phyloP scores from a whole-genome alignment of 2,329 filamentous ascomycete species.

The Colletotrichum lupini region DNA sequence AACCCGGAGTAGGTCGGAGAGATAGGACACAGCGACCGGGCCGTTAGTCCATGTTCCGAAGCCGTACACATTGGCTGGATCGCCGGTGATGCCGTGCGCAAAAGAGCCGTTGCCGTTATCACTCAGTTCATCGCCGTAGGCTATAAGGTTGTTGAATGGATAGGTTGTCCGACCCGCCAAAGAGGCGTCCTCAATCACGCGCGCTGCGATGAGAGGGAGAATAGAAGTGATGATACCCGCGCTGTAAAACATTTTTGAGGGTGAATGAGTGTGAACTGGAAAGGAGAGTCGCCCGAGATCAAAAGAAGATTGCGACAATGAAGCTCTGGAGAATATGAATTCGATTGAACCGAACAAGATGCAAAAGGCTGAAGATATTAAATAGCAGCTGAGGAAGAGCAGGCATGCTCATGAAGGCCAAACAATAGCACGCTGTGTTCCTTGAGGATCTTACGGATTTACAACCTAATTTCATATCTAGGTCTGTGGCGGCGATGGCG shows the following conservation, averaged over 20 bases:
- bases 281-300: background rate
- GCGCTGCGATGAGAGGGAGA: background rate
- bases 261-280: background rate
- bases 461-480: background rate
- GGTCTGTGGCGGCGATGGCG: background rate
- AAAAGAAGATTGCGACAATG: background rate
- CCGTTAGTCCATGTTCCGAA: conserved; percentile 20
- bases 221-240: background rate
- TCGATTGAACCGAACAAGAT: background rate
- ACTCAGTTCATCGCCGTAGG: background rate
- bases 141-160: background rate
- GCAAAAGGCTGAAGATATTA: background rate
- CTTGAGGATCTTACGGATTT: background rate
- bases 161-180: background rate
- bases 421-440: background rate
- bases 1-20: conserved; percentile 11
- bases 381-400: background rate
- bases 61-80: conserved; percentile 17
- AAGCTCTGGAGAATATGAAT: background rate
- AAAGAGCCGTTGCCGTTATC: background rate
- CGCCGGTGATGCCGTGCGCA: background rate
- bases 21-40: conserved; percentile 16
- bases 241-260: background rate
- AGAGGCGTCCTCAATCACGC: background rate
- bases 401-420: background rate